Conservation (phyloP, 2,329 filamentous ascomycete species). For the Fusarium domesticum region DNA sequence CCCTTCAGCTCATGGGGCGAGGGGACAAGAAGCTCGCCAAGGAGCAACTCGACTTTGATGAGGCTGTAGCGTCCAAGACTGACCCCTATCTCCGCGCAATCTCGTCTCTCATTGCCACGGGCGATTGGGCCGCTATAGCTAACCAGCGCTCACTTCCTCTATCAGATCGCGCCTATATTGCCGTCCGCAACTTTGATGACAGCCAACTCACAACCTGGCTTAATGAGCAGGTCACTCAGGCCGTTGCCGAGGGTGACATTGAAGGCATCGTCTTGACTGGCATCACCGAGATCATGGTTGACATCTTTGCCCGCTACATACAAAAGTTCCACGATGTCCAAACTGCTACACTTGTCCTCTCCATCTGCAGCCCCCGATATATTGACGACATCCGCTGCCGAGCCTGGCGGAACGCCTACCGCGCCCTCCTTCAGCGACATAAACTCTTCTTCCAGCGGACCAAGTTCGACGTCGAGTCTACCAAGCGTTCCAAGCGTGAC, state of each 20-base stretch:
- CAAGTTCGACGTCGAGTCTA: conserved; percentile 75
- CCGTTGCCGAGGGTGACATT: conserved; percentile 65
- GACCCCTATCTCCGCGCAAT: conserved; percentile 80
- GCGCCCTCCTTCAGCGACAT: conserved; percentile 69
- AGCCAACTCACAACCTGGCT: conserved; percentile 65
- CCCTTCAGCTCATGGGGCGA: conserved; percentile 60
- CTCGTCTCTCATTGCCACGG: conserved; percentile 72
- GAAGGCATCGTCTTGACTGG: conserved; percentile 77
- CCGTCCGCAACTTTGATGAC: conserved; percentile 64
- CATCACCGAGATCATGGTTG: conserved; percentile 68
- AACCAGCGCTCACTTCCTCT: conserved; percentile 71
- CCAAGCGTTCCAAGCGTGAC: conserved; percentile 63
- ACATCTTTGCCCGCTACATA: conserved; percentile 73
- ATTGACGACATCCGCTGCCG: conserved; percentile 73
- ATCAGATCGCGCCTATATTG: conserved; percentile 70
- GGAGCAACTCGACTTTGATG: conserved; percentile 57
- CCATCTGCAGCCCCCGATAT: conserved; percentile 71
- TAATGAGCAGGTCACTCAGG: conserved; percentile 58
- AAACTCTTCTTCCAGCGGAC: conserved; percentile 71
- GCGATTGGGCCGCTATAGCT: conserved; percentile 72
- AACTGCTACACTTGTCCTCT: conserved; percentile 71
- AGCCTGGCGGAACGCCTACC: conserved; percentile 70
- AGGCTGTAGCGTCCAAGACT: conserved; percentile 58
- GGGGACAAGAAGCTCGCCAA: conserved; percentile 44
- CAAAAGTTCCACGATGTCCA: conserved; percentile 75